Conservation (phyloP, 2,329 filamentous ascomycete species). For the Talaromyces sp. region DNA sequence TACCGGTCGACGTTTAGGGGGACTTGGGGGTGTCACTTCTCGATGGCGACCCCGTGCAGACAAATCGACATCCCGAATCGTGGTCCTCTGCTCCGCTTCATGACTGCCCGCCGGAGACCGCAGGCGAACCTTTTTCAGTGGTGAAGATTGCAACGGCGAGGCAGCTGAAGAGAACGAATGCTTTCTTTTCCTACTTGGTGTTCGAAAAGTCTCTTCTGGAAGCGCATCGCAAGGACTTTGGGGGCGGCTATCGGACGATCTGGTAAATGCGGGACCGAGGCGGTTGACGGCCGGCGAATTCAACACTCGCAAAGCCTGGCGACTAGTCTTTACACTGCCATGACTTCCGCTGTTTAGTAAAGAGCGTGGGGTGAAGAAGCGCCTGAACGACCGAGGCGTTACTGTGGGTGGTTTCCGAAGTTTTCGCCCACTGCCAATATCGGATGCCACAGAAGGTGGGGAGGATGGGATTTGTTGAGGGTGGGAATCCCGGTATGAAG, state of each 20-base stretch:
- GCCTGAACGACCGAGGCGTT: slow-evolving; percentile 54
- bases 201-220: slow-evolving; percentile 35
- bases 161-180: slow-evolving; percentile 48
- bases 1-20: slow-evolving; percentile 29
- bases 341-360: slow-evolving; percentile 39
- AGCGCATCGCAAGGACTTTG: slow-evolving; percentile 29
- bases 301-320: slow-evolving; percentile 49
- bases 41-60: slow-evolving; percentile 15
- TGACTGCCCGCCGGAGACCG: slow-evolving; percentile 34
- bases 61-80: slow-evolving; percentile 33
- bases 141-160: slow-evolving; percentile 55
- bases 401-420: slow-evolving; percentile 51
- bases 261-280: slow-evolving; percentile 45
- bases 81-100: slow-evolving; percentile 32
- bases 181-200: slow-evolving; percentile 50
- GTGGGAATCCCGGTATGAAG: slow-evolving; percentile 30
- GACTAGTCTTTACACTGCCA: slow-evolving; percentile 43
- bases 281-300: slow-evolving; percentile 48
- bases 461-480: slow-evolving; percentile 39
- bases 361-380: slow-evolving; percentile 55
- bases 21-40: slow-evolving; percentile 17
- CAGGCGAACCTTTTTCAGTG: slow-evolving; percentile 46
- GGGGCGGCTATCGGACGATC: slow-evolving; percentile 36
- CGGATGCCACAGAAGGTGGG: slow-evolving; percentile 45
- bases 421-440: slow-evolving; percentile 40